Evolutionary conservation across 805 yeast genomes (phyloP).

Genomic region (Ogataea neopini): DNA sequence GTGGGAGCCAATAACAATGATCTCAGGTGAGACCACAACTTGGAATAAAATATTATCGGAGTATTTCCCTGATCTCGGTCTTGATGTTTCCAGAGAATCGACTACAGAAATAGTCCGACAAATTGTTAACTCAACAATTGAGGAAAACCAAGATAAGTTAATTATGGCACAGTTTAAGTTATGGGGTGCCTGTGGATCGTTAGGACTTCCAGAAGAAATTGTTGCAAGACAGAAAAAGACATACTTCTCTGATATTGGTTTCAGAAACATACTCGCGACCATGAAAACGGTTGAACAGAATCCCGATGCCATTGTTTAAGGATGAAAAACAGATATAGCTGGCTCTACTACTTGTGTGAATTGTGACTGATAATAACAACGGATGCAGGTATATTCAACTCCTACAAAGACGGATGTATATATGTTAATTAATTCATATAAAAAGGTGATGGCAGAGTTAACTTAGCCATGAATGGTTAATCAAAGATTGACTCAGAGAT

Average conservation of each 20-base stretch:
- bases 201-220: neutral
- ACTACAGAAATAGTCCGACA: neutral
- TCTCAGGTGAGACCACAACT: conserved; percentile 3
- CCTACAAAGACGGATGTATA: too few species aligned
- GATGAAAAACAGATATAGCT: too few species aligned
- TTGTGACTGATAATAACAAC: too few species aligned
- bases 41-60: neutral
- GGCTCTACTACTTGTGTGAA: too few species aligned
- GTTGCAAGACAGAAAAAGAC: neutral
- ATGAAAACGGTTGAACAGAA: neutral
- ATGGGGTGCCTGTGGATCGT: conserved; percentile 1
- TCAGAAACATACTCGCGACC: neutral
- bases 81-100: neutral
- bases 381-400: too few species aligned
- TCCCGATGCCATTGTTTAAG: neutral
- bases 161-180: neutral
- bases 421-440: too few species aligned
- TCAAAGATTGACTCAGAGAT: too few species aligned
- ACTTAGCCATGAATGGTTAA: too few species aligned
- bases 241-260: neutral
- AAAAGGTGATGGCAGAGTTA: too few species aligned
- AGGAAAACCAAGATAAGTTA: neutral
- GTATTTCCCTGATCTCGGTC: neutral
- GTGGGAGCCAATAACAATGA: conserved; percentile 1
- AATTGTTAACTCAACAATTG: neutral